phyloP scores from a whole-genome alignment of 768 basidiomycete genomes.

The Scleroderma bovista region DNA sequence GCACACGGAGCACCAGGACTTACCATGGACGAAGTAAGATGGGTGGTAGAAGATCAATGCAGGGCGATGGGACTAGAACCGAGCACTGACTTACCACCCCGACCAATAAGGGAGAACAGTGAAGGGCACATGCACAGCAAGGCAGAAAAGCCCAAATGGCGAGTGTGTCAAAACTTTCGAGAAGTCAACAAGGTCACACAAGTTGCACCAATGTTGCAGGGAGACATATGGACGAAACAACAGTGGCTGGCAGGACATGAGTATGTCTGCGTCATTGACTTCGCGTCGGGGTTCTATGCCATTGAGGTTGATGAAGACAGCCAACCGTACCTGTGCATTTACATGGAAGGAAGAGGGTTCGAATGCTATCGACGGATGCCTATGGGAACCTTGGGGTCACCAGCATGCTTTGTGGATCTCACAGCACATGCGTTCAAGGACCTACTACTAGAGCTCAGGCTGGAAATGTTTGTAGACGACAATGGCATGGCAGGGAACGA shows the following conservation, averaged over 20 bases:
- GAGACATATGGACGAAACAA: conserved; percentile 37
- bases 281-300: conserved; percentile 34
- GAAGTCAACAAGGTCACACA: conserved; percentile 30
- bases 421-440: conserved; percentile 21
- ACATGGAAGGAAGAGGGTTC: conserved; percentile 34
- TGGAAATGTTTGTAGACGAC: conserved; percentile 39
- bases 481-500: conserved; percentile 27
- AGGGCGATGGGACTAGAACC: neutral
- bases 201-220: conserved; percentile 28
- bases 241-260: conserved; percentile 30
- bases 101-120: neutral
- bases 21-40: conserved; percentile 2
- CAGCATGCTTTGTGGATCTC: conserved; percentile 29
- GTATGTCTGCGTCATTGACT: conserved; percentile 33
- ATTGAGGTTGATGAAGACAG: conserved; percentile 5
- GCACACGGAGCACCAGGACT: conserved; percentile 4
- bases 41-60: conserved; percentile 8
- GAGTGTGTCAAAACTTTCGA: conserved; percentile 34
- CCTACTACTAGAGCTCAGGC: conserved; percentile 12
- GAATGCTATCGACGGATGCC: conserved; percentile 33
- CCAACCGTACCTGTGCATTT: conserved; percentile 30
- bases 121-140: too few relatives aligned
- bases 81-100: neutral
- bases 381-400: conserved; percentile 37
- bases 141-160: conserved; percentile 31